Evolutionary conservation across 108 stramenopile genomes (phyloP).

Genomic region (Conticribra guillardii): DNA sequence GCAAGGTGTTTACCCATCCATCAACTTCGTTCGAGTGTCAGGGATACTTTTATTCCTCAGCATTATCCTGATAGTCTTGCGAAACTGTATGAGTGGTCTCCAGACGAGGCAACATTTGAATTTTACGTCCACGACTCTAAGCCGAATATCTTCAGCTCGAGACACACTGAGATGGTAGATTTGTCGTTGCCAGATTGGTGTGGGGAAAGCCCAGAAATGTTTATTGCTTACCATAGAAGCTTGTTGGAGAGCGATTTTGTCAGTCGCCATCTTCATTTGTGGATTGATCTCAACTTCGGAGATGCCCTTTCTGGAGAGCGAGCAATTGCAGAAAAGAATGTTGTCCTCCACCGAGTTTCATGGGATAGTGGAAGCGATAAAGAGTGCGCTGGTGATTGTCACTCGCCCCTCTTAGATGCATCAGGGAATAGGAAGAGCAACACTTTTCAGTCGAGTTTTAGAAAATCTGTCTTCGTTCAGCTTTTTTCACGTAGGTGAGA

Average conservation of each 20-base stretch:
- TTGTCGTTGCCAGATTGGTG: slow-evolving; percentile 35
- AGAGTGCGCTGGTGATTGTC: slow-evolving; percentile 23
- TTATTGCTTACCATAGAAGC: slow-evolving; percentile 54
- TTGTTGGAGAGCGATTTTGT: slow-evolving; percentile 62
- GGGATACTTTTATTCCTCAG: slow-evolving; percentile 64
- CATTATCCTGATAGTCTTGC: slow-evolving; percentile 66
- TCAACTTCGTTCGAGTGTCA: slow-evolving; percentile 54
- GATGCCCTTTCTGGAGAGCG: slow-evolving; percentile 53
- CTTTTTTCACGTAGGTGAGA: slow-evolving; percentile 31
- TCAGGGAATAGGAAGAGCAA: background rate
- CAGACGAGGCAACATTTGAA: slow-evolving; percentile 80
- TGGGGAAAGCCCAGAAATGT: slow-evolving; percentile 24
- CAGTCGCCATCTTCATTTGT: slow-evolving; percentile 56
- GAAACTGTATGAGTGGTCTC: slow-evolving; percentile 73
- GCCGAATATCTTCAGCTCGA: slow-evolving; percentile 56
- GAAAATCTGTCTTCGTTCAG: slow-evolving; percentile 28
- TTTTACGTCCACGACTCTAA: slow-evolving; percentile 53
- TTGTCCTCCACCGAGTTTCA: slow-evolving; percentile 30
- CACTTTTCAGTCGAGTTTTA: background rate
- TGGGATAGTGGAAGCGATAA: slow-evolving; percentile 13
- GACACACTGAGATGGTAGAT: slow-evolving; percentile 48
- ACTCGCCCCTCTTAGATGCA: slow-evolving; percentile 12
- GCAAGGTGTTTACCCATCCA: slow-evolving; percentile 53
- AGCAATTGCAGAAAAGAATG: slow-evolving; percentile 67
- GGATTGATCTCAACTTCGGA: slow-evolving; percentile 79